Evolutionary conservation across 2,329 filamentous ascomycete species (phyloP), one percentile per base, ranked within the genome.

Genomic region (Xylariaceae sp.): DNA sequence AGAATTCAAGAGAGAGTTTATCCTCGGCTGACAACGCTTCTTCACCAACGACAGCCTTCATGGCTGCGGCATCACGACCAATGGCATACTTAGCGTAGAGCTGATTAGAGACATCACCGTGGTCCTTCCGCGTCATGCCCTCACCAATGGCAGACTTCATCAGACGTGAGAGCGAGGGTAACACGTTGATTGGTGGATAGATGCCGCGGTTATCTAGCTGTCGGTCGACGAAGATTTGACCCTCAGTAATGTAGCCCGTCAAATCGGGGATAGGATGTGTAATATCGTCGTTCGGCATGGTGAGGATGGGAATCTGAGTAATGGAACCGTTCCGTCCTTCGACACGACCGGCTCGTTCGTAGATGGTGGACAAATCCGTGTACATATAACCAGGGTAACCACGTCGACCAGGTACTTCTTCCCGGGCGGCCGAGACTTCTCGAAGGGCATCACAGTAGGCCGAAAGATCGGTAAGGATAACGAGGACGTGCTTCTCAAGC

Each of bases 351-450:
- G 94, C 94, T 79, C 94, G 92, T 79, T 99, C 94, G 82, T 99
- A 99, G 69, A 99, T 97, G 71, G 94, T 99, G 55, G 94, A 97
- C 86, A 99, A 89, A 85, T 99, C 95, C 65, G 94, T 99, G 82
- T 99, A 99, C 94, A 99, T 99, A 84, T 99, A 99, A 90, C 94
- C 94, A 48, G 94, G 94, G 81, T 94, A 99, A 84, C 94, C 94
- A 86, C 94, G 93, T 75, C 94, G 93, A 82, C 94, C 94, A 33
- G 94, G 94, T 36, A 99, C 94, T 86, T 99, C 94, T 83, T 99
- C 94, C 79, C 94, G 86, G 47, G 94, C 94, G 49, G 94, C 93
- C 11, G 94, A 99, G 44, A 99, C 94, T 78, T 99, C 94, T 84
- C 94, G 94, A 62, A 99, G 88, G 63, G 94, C 95, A 75, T 99